A percentile compares a stretch with the other conserved stretches of the same genome.
Conservation (phyloP, 192 early-diverging fungal species). For the Coemansia furcata region DNA sequence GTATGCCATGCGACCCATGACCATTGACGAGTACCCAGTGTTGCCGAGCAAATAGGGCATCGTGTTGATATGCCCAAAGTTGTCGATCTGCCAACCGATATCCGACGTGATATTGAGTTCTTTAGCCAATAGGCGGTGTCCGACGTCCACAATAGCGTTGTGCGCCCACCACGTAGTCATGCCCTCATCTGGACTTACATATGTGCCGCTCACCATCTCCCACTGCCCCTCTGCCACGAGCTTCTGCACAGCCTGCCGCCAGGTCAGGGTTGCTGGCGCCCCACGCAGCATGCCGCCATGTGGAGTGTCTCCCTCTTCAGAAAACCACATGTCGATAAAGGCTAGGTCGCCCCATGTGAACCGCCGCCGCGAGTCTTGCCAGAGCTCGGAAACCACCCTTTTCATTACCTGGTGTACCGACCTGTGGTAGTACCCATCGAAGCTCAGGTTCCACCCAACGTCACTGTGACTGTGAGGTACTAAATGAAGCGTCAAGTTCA, state of each 20-base stretch:
- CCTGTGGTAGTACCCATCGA: slow-evolving; percentile 33
- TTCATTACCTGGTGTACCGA: slow-evolving; percentile 37
- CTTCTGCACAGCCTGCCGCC: slow-evolving; percentile 25
- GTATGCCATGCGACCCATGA: slow-evolving; percentile 45
- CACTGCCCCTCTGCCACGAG: slow-evolving; percentile 24
- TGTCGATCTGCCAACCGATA: slow-evolving; percentile 47
- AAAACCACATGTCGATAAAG: slow-evolving; percentile 47
- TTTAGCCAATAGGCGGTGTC: slow-evolving; percentile 20
- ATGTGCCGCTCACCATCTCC: slow-evolving; percentile 41
- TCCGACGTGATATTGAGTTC: slow-evolving; percentile 21
- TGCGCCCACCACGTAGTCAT: slow-evolving; percentile 51
- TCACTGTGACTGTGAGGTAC: slow-evolving; percentile 50
- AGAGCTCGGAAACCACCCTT: slow-evolving; percentile 20
- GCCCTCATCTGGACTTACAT: slow-evolving; percentile 50
- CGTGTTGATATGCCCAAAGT: slow-evolving; percentile 33
- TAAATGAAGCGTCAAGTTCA: slow-evolving; percentile 37
- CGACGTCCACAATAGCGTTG: slow-evolving; percentile 35
- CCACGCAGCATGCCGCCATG: slow-evolving; percentile 9
- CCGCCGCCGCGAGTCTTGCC: slow-evolving; percentile 15
- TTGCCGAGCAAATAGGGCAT: slow-evolving; percentile 31
- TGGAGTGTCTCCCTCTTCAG: slow-evolving; percentile 25
- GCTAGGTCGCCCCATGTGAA: slow-evolving; percentile 51
- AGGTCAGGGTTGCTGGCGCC: slow-evolving; percentile 8
- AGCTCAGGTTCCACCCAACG: slow-evolving; percentile 51
- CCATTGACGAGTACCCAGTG: slow-evolving; percentile 26